Percentiles rank a stretch among this genome's conserved stretches.
Conservation (phyloP, 768 basidiomycete species). For the Tulasnella sp. region DNA sequence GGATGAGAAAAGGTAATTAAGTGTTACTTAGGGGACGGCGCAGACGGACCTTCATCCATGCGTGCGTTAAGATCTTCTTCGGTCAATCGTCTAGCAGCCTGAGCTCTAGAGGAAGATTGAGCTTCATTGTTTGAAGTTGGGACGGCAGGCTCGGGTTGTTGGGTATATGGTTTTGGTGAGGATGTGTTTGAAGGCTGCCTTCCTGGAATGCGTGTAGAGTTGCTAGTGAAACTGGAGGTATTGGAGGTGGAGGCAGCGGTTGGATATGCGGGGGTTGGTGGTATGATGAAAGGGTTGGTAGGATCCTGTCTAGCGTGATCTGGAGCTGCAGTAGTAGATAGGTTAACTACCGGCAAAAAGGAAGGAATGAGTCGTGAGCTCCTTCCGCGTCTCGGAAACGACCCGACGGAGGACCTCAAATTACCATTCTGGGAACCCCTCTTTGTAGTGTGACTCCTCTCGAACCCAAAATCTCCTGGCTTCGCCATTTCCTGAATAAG, state of each 20-base stretch:
- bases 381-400: neutral
- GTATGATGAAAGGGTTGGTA: neutral
- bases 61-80: neutral
- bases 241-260: neutral
- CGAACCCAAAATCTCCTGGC: neutral
- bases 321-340: neutral
- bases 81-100: neutral
- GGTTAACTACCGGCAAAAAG: neutral
- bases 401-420: neutral
- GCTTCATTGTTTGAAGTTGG: neutral
- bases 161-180: neutral
- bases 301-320: neutral
- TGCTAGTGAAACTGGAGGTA: neutral
- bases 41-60: neutral
- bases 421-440: neutral
- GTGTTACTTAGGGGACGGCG: neutral
- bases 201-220: neutral
- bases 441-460: neutral
- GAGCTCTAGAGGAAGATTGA: neutral
- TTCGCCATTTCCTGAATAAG: neutral
- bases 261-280: neutral
- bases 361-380: neutral
- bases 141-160: neutral
- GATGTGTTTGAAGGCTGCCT: neutral
- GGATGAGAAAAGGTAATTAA: neutral